Percentiles rank a stretch among this genome's conserved stretches.
phyloP scores from a whole-genome alignment of 2,329 filamentous ascomycete genomes.

The Didymella pinodella region DNA sequence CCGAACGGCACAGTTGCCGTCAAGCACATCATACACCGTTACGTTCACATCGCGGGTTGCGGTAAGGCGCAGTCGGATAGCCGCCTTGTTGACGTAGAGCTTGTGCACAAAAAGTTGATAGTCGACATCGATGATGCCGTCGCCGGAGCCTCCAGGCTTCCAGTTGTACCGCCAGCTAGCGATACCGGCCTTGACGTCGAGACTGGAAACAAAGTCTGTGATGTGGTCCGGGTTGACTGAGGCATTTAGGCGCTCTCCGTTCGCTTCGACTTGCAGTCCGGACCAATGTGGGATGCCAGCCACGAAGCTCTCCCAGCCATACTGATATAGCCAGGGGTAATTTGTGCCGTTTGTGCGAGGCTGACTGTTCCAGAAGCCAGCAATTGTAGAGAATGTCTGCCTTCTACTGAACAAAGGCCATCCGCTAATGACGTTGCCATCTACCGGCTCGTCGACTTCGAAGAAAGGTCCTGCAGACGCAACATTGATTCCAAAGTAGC shows the following conservation, averaged over 20 bases:
- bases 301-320: constrained; percentile 75
- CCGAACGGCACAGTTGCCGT: constrained; percentile 73
- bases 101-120: constrained; percentile 74
- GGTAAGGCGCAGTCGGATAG: constrained; percentile 67
- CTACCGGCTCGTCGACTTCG: constrained; percentile 61
- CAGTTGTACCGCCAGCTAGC: constrained; percentile 72
- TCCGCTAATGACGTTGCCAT: constrained; percentile 65
- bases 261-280: constrained; percentile 65
- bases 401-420: constrained; percentile 72
- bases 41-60: constrained; percentile 62
- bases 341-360: constrained; percentile 67
- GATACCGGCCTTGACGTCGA: constrained; percentile 70
- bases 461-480: constrained; percentile 70
- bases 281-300: constrained; percentile 75
- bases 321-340: constrained; percentile 73
- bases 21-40: constrained; percentile 71
- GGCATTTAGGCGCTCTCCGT: constrained; percentile 65
- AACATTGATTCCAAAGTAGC: constrained; percentile 70
- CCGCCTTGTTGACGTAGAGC: constrained; percentile 67
- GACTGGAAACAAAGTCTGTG: constrained; percentile 65
- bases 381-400: constrained; percentile 72
- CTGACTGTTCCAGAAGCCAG: constrained; percentile 71
- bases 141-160: constrained; percentile 59
- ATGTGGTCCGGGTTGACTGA: constrained; percentile 67
- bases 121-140: constrained; percentile 63